Evolutionary conservation across 179 eudicot species (phyloP), one percentile per base, ranked within the genome.

Genomic region (Patellifolia procumbens): DNA sequence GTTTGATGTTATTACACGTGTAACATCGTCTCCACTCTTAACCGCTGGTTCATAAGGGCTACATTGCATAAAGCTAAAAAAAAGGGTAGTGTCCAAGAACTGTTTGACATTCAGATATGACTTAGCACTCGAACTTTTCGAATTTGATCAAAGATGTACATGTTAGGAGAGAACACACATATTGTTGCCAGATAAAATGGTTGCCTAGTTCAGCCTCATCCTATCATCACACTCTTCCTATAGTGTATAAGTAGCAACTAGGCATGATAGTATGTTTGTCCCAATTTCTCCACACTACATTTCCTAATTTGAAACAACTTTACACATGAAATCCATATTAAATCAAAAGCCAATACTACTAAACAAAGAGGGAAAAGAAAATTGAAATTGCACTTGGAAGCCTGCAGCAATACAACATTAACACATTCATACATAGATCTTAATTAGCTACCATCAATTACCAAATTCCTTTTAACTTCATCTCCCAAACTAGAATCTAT

Each of bases 381-480:
- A 39, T n/a, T 39, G 43, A n/a, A 20, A 24, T 53, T 53, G 59
- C 11, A 20, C 59, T 53, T 6, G n/a, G n/a, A 67, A 67, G 32
- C 12, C 22, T 13, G 20, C 19, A 22, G 22, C 29, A 55, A 2
- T 29, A 19, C 16, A 46, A 11, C 34, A 16, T 10, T 48, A 51
- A 1, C 29, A 4, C 73, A 51, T 70, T 51, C 28, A 68, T 10
- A 70, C 58, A 3, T 31, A 29, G 6, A 48, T 26, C 15, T 5
- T 69, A 7, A 68, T 68, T 68, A 6, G 19, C 26, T 48, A 68
- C 42, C 24, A 48, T 17, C 26, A 69, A 69, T 64, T 20, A 64
- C 6, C 5, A 64, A 35, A 7, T 29, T 46, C 15, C 34, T 29
- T 70, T 49, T 20, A 28, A 70, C 17, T 9, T 46, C 31, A 16